Base-by-base conservation (phyloP, 306 rosid species). In the Trifolium subterraneum region DNA sequence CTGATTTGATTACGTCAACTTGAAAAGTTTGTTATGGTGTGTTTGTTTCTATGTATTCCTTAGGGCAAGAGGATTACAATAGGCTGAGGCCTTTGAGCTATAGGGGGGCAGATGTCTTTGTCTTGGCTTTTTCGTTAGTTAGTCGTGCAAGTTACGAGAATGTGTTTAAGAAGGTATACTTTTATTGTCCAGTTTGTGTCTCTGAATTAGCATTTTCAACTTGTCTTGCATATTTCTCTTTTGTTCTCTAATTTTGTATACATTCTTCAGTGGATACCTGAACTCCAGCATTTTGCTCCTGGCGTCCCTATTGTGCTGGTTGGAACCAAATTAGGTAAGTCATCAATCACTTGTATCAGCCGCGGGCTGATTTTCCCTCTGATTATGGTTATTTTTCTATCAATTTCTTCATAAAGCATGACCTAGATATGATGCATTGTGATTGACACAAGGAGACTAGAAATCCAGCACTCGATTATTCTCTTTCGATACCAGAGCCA, bases 101-200 rank as follows among this genome's bases (percentile, higher is more conserved):
- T 87, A 85, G 97, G 70, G 97, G 97, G n/a, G 98, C 88, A 51
- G 98, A 93, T 88, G 98, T 93, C 42, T 93, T 93, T 84, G 92
- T 93, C 74, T 74, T 93, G 68, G 93, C 98, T 74, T 93, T 93
- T 84, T 93, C 98, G 44, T 75, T 93, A 76, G 90, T 93, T 78
- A 93, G 98, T 75, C 97, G 88, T 10, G 96, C 98, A 14, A 93
- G 98, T 79, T 93, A 86, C 60, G 98, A 93, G 85, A 93, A 93
- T 69, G 88, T 93, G 41, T 76, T 84, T 69, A 93, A 93, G 81
- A 90, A 93, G 96, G 97, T 93, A 77, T 35, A 41, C 14, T 64
- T 71, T 36, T 36, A 36, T 63, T 16, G 33, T 52, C 25, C n/a
- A n/a, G 77, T 51, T 58, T 65, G 35, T 50, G 41, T 78, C 72